These are phyloP conservation scores for Helichrysum umbraculigerum DNA, from an alignment of 129 eudicot species.

Conservation along the genomic window DNA sequence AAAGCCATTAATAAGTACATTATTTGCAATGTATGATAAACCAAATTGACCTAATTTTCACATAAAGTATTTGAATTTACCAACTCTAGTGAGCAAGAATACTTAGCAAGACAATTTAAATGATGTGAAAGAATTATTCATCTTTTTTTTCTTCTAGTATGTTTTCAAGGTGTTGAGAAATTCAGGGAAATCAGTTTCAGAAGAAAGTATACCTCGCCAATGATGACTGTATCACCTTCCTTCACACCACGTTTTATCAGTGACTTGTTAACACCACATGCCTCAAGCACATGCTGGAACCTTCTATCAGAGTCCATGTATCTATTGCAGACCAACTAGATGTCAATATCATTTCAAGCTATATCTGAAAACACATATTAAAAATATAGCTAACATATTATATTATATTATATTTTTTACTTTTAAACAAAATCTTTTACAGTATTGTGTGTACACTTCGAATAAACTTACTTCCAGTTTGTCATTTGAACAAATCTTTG, in stretches of 20 bases:
- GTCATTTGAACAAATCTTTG: constrained; percentile 97
- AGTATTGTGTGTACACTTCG: too few species aligned
- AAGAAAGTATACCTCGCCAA: constrained; percentile 66
- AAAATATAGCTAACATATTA: background rate
- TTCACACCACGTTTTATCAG: constrained; percentile 82
- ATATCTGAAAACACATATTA: background rate
- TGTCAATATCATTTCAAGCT: constrained; percentile 6
- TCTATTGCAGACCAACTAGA: constrained; percentile 39
- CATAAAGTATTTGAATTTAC: background rate
- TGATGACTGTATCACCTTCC: constrained; percentile 92
- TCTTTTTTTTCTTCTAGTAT: background rate
- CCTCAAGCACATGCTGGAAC: constrained; percentile 93
- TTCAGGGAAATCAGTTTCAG: background rate
- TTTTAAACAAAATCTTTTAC: too few species aligned
- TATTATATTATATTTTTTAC: too few species aligned
- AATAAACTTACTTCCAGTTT: constrained; percentile 74
- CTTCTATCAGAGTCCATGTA: constrained; percentile 88
- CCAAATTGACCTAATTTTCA: background rate
- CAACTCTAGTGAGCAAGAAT: background rate
- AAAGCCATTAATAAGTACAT: background rate
- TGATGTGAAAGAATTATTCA: background rate
- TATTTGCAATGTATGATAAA: too few species aligned
- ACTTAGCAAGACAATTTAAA: background rate
- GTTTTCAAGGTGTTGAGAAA: background rate
- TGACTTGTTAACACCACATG: constrained; percentile 84